Evolutionary conservation across 176 grass and related monocot genomes (phyloP).

Genomic region (Carex littledalei): DNA sequence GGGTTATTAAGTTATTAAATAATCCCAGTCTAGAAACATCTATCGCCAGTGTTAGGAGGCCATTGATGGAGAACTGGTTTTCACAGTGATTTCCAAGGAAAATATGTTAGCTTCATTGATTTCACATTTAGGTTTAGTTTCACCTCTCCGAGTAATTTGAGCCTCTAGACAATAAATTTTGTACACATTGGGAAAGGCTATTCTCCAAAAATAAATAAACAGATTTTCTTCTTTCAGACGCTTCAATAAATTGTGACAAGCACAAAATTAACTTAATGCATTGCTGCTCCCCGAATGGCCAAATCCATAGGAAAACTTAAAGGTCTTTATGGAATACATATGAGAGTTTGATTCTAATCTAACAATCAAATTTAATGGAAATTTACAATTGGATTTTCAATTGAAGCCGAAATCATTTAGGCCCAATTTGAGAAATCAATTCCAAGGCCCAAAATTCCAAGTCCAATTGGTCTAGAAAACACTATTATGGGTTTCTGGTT

Average conservation of each 20-base stretch:
- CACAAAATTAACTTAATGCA: not conserved
- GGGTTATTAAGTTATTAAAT: constrained; percentile 1
- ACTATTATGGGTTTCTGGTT: too few relatives aligned
- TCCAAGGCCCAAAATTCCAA: not conserved
- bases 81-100: not conserved
- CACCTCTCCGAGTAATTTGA: not conserved
- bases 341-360: not conserved
- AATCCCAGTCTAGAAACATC: not conserved
- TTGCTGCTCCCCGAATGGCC: not conserved
- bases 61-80: not conserved
- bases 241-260: not conserved
- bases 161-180: not conserved
- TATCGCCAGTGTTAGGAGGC: not conserved
- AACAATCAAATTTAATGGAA: not conserved
- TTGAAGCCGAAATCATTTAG: not conserved
- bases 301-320: not conserved
- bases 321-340: not conserved
- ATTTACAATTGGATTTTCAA: not conserved
- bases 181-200: not conserved
- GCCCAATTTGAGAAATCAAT: not conserved
- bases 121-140: constrained; percentile 3
- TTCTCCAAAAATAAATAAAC: not conserved
- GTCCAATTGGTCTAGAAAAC: not conserved
- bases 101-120: constrained; percentile 15
- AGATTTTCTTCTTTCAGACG: not conserved